Conservation (phyloP, 2,329 filamentous ascomycete species). For the Scedosporium aurantiacum region DNA sequence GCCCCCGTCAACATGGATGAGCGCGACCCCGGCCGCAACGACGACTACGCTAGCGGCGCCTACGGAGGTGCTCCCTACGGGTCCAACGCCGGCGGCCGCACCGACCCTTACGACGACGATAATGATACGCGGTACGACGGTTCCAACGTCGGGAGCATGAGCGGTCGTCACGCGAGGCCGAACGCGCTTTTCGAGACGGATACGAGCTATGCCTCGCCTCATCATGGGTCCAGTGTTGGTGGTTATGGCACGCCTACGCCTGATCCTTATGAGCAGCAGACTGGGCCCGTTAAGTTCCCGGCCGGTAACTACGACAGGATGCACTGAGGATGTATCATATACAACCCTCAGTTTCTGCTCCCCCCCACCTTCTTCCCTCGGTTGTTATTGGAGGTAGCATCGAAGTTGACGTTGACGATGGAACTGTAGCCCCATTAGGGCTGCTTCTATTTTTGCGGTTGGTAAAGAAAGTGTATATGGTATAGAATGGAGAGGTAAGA, state of each 20-base stretch:
- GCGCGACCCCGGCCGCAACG: slow-evolving; percentile 29
- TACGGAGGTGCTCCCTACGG: slow-evolving; percentile 25
- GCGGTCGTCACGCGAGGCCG: slow-evolving; percentile 1
- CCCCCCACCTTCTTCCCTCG: background rate
- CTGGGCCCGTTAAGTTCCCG: slow-evolving; percentile 42
- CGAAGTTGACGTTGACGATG: background rate
- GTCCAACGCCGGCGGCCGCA: slow-evolving; percentile 4
- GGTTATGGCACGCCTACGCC: slow-evolving; percentile 11
- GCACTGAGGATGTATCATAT: background rate
- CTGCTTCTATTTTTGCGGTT: background rate
- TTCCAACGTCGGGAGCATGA: slow-evolving; percentile 13
- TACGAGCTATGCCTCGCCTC: slow-evolving; percentile 32
- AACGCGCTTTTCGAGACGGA: slow-evolving; percentile 38
- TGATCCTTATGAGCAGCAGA: slow-evolving; percentile 27
- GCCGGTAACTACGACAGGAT: slow-evolving; percentile 43
- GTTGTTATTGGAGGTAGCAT: background rate
- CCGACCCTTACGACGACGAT: slow-evolving; percentile 23
- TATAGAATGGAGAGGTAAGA: background rate
- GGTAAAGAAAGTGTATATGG: background rate
- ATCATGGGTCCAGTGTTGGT: slow-evolving; percentile 5
- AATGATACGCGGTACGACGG: slow-evolving; percentile 28
- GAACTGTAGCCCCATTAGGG: background rate
- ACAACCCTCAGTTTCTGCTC: background rate
- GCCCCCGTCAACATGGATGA: slow-evolving; percentile 49
- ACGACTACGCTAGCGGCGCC: slow-evolving; percentile 17